Evolutionary conservation across 1,284 basidiomycete genomes (phyloP), one percentile per base, ranked within the genome.

Genomic region (Rhodotorula sp.): DNA sequence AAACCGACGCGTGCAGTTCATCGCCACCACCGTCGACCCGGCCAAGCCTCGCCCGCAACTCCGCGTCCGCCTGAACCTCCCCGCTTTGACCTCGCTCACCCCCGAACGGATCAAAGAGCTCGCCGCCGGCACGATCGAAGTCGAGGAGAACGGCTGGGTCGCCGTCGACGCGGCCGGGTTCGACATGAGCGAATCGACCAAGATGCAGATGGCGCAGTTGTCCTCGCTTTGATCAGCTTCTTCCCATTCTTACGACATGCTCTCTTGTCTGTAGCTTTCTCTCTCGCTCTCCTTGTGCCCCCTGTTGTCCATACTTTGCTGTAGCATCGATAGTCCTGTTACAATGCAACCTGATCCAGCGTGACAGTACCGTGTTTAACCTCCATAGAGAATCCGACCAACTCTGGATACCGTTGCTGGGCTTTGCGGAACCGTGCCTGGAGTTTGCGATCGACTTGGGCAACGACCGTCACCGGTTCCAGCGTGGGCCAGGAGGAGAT

Each of bases 21-120:
- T 31, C n/a, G 64, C 63, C 28, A 49, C 55, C 5, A 19, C 67
- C 16, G 15, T 63, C n/a, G 1, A 61, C 3, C 60, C 66, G 0
- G 38, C 66, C 2, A 49, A n/a, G 23, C 54, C 26, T 0, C 55
- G 55, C 31, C 38, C 26, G 5, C 50, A 58, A 10, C 66, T 71
- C 34, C 48, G 55, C 48, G 54, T 68, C 23, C 67, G 66, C 28
- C 60, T 73, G 10, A 64, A 73, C 49, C 69, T 73, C n/a, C 57
- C 68, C 4, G 47, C 66, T 1, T 45, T 73, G 16, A 49, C 60
- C 0, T 28, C 50, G 12, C 52, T 63, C n/a, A 47, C 66, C 15
- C 28, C 34, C 23, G 63, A 66, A 1, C 43, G 48, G 1, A 23
- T 57, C 18, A 16, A 49, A 3, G 58, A 64, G 12, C n/a, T 57